Evolutionary conservation across 805 yeast species (phyloP).

Genomic region (Ogataea pini): DNA sequence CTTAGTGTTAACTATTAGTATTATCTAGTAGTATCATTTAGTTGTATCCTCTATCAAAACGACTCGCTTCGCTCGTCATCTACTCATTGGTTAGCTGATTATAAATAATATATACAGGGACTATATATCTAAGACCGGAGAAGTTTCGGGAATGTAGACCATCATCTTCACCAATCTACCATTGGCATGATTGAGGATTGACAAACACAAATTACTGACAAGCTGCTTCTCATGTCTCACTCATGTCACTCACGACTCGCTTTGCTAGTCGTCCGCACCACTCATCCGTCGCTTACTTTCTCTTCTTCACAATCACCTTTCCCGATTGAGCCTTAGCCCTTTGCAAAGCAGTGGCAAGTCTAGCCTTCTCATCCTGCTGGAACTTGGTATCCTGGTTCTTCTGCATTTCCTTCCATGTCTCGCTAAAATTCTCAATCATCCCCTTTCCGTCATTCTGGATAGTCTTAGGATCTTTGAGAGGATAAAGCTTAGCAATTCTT

Average conservation of each 20-base stretch:
- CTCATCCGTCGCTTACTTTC: conserved; percentile 18
- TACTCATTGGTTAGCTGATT: not conserved
- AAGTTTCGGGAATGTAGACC: too few relatives aligned
- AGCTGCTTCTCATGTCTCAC: not conserved
- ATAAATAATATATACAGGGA: conserved; percentile 5
- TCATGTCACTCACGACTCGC: not conserved
- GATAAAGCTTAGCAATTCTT: conserved; percentile 52
- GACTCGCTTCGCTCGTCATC: not conserved
- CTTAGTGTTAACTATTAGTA: too few relatives aligned
- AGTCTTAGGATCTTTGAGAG: conserved; percentile 43
- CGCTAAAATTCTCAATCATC: conserved; percentile 33
- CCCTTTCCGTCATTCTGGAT: conserved; percentile 32
- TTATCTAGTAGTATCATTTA: too few relatives aligned
- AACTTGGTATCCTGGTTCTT: conserved; percentile 29
- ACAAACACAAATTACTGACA: too few relatives aligned
- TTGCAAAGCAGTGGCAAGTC: conserved; percentile 32
- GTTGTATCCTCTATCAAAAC: too few relatives aligned
- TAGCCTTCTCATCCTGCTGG: conserved; percentile 28
- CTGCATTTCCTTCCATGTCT: conserved; percentile 35
- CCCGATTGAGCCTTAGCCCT: conserved; percentile 27
- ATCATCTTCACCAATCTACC: too few relatives aligned
- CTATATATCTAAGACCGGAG: conserved; percentile 1
- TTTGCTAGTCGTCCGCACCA: not conserved
- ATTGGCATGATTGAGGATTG: too few relatives aligned
- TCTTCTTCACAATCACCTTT: conserved; percentile 33